A percentile compares a stretch with the other conserved stretches of the same genome.
These are phyloP conservation scores for Thelonectria blattea DNA, from an alignment of 2,329 filamentous ascomycete genomes.

Conservation along the genomic window DNA sequence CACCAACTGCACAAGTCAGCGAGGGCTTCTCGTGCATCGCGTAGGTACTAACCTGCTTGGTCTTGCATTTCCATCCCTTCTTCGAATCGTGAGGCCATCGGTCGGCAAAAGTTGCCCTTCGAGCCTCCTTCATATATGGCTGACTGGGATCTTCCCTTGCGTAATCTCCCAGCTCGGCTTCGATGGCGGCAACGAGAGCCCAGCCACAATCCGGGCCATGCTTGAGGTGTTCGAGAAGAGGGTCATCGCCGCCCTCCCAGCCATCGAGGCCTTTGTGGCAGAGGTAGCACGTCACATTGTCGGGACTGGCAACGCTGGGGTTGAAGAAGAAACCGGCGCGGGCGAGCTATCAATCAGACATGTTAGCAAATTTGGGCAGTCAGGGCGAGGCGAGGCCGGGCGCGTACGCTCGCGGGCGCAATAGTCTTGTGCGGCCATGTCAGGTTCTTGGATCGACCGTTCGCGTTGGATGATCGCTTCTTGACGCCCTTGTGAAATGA, in stretches of 20 bases:
- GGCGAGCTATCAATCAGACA: slow-evolving; percentile 67
- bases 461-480: slow-evolving; percentile 71
- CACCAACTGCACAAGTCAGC: slow-evolving; percentile 65
- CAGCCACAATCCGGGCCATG: slow-evolving; percentile 86
- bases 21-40: background rate
- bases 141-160: slow-evolving; percentile 76
- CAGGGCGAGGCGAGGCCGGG: slow-evolving; percentile 11
- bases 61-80: slow-evolving; percentile 87
- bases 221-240: slow-evolving; percentile 82
- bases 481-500: slow-evolving; percentile 77
- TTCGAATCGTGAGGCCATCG: slow-evolving; percentile 91
- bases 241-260: slow-evolving; percentile 88
- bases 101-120: slow-evolving; percentile 81
- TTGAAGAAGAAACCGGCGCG: slow-evolving; percentile 90
- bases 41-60: slow-evolving; percentile 70
- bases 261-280: slow-evolving; percentile 86
- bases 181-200: slow-evolving; percentile 74
- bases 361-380: slow-evolving; percentile 31
- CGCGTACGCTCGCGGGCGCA: slow-evolving; percentile 40
- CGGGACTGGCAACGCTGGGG: slow-evolving; percentile 74
- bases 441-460: slow-evolving; percentile 58
- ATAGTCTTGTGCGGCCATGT: slow-evolving; percentile 76
- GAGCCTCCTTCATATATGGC: slow-evolving; percentile 74
- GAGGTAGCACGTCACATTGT: slow-evolving; percentile 90
- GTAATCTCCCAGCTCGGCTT: slow-evolving; percentile 66